Conservation (phyloP, 2,329 filamentous ascomycete species). For the Nothopassalora personata region DNA sequence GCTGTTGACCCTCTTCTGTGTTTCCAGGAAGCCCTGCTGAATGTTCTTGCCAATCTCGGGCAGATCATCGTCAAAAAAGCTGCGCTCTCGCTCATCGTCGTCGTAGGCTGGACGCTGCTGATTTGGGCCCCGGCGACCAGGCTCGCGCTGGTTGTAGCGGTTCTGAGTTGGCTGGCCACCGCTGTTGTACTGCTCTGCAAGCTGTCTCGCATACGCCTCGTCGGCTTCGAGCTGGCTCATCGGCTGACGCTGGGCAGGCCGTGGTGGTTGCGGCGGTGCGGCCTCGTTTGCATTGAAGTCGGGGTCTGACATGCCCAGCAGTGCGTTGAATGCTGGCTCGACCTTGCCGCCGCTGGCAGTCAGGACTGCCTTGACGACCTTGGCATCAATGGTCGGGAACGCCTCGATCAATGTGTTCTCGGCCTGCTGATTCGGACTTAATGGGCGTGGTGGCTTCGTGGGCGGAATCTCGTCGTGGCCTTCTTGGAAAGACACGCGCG, state of each 20-base stretch:
- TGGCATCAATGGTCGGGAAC: constrained; percentile 74
- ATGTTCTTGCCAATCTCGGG: constrained; percentile 90
- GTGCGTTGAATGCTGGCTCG: constrained; percentile 90
- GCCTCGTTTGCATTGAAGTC: constrained; percentile 45
- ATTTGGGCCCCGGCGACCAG: constrained; percentile 30
- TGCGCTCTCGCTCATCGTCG: constrained; percentile 68
- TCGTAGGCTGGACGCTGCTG: constrained; percentile 45
- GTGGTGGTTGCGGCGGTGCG: constrained; percentile 79
- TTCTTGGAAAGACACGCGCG: constrained; percentile 44
- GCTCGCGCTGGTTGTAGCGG: constrained; percentile 34
- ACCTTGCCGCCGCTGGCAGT: constrained; percentile 79
- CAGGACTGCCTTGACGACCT: constrained; percentile 82
- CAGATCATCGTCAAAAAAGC: constrained; percentile 92
- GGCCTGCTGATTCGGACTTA: constrained; percentile 76
- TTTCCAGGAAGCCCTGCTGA: constrained; percentile 89
- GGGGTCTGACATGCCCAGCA: constrained; percentile 62
- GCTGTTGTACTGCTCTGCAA: constrained; percentile 77
- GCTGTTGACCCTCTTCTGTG: constrained; percentile 83
- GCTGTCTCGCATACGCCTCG: constrained; percentile 83
- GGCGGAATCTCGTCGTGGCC: constrained; percentile 54
- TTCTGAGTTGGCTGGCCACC: constrained; percentile 25
- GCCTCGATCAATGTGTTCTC: constrained; percentile 87
- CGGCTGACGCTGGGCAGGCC: constrained; percentile 57
- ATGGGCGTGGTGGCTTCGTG: constrained; percentile 77
- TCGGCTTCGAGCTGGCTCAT: constrained; percentile 83